Conservation (phyloP, 2,329 filamentous ascomycete genomes). For the Grosmannia penicillata region DNA sequence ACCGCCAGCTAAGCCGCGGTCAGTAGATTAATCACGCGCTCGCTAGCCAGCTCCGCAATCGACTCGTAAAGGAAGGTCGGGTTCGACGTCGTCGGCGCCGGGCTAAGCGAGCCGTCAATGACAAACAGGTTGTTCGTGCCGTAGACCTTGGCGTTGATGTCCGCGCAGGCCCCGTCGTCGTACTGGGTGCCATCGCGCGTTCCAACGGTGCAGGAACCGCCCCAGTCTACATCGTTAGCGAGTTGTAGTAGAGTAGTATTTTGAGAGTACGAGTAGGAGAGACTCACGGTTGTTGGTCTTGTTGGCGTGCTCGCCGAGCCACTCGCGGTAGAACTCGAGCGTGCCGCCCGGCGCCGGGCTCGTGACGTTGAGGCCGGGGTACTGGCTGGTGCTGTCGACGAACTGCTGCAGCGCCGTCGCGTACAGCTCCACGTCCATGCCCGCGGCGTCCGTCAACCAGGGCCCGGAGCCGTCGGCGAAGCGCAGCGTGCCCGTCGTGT, state of each 20-base stretch:
- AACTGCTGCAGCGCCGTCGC: not conserved
- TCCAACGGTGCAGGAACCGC: not conserved
- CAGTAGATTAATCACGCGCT: conserved; percentile 1
- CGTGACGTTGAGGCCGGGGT: not conserved
- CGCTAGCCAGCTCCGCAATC: conserved; percentile 1
- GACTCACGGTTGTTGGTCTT: conserved; percentile 1
- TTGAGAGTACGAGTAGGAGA: not conserved
- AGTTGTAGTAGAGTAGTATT: not conserved
- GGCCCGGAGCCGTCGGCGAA: conserved; percentile 1
- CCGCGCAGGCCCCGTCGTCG: conserved; percentile 20
- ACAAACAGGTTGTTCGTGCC: conserved; percentile 48
- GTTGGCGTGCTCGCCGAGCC: conserved; percentile 1
- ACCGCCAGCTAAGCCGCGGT: not conserved
- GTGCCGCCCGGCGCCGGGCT: not conserved
- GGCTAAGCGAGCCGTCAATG: conserved; percentile 34
- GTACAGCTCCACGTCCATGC: not conserved
- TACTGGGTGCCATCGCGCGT: not conserved
- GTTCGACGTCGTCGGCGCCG: conserved; percentile 1
- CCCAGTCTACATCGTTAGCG: not conserved
- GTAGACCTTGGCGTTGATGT: conserved; percentile 40
- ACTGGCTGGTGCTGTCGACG: not conserved
- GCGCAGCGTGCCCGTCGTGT: not conserved
- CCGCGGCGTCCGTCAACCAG: not conserved
- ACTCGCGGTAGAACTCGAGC: not conserved
- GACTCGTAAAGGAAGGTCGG: conserved; percentile 1